Evolutionary conservation across 148 eudicot genomes (phyloP).

Genomic region (Pouteria glomerata): DNA sequence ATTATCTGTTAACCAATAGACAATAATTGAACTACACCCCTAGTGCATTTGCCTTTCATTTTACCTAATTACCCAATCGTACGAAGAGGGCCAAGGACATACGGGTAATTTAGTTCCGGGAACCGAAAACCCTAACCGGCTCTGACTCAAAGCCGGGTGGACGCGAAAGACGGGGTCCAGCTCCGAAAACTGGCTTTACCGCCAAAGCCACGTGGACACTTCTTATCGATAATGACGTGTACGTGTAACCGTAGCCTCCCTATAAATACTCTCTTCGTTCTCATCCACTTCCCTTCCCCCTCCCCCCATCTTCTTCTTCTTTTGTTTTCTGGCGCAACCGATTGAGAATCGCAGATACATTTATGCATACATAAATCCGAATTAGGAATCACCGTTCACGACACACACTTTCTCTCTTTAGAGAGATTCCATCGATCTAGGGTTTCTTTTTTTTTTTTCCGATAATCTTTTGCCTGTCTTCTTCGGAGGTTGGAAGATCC

Average conservation of each 20-base stretch:
- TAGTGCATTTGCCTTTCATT: no score
- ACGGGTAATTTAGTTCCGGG: background rate
- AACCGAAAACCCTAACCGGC: conserved; percentile 3
- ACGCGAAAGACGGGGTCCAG: background rate
- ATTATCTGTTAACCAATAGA: no score
- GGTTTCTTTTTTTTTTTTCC: background rate
- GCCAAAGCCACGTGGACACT: conserved; percentile 40
- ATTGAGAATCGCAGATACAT: background rate
- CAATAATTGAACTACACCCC: no score
- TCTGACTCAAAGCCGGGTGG: background rate
- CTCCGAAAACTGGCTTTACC: conserved; percentile 12
- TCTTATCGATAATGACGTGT: conserved; percentile 43
- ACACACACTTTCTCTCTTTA: background rate
- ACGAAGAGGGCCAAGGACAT: background rate
- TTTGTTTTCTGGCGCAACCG: conserved; percentile 2
- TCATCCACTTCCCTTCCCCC: conserved; percentile 24
- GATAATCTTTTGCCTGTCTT: background rate
- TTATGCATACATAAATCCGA: background rate
- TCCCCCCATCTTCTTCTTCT: conserved; percentile 23
- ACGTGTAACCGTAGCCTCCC: conserved; percentile 51
- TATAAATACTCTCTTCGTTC: conserved; percentile 41
- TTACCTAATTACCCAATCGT: no score
- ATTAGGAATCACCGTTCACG: background rate
- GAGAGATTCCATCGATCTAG: conserved; percentile 31
- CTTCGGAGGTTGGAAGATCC: conserved; percentile 6